Conservation (phyloP, 345 rosid species). For the Fremontodendron californicum region DNA sequence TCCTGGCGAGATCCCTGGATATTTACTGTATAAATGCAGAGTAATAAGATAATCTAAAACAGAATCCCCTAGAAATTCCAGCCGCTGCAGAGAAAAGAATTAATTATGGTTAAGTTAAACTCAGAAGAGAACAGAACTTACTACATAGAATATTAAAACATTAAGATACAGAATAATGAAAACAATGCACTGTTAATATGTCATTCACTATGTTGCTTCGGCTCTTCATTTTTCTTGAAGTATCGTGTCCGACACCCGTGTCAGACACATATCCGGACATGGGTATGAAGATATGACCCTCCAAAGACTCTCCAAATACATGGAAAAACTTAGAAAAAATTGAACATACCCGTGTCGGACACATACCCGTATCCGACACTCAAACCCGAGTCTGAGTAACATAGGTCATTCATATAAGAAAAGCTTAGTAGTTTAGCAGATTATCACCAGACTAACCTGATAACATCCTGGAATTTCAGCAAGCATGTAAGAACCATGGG, state of each 20-base stretch:
- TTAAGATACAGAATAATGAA: neutral
- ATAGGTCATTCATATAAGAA: neutral
- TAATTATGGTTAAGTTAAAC: neutral
- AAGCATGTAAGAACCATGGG: constrained; percentile 89
- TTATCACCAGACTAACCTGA: constrained; percentile 48
- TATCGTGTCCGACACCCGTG: too few species aligned
- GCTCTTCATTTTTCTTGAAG: too few species aligned
- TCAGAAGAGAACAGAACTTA: too few species aligned
- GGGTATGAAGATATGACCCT: too few species aligned
- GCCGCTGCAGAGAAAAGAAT: constrained; percentile 45
- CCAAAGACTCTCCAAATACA: too few species aligned
- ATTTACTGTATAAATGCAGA: constrained; percentile 39
- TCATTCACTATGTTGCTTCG: too few species aligned
- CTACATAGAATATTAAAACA: neutral
- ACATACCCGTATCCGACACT: too few species aligned
- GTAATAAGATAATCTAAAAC: constrained; percentile 82
- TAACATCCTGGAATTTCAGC: constrained; percentile 88
- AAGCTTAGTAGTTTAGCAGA: neutral
- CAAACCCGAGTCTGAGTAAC: too few species aligned
- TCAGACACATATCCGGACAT: too few species aligned
- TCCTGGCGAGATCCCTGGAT: constrained; percentile 71
- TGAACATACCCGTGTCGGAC: too few species aligned
- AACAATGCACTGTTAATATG: neutral
- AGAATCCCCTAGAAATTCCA: constrained; percentile 93
- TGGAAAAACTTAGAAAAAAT: too few species aligned